Percentiles rank a stretch among this genome's conserved stretches.
Evolutionary conservation across 148 eudicot genomes (phyloP).

Genomic region (Nepenthes gracilis): DNA sequence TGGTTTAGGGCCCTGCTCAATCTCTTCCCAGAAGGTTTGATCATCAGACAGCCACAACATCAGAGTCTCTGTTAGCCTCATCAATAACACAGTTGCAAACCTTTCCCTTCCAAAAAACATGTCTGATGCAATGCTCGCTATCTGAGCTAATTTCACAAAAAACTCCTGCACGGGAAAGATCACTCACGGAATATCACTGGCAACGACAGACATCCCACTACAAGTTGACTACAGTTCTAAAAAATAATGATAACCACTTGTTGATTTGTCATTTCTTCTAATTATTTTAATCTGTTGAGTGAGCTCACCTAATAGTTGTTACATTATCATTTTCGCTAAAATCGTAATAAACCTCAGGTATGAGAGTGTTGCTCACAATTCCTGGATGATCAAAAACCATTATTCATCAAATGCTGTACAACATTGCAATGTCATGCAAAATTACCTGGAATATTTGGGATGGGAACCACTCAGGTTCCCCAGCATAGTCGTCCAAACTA

Average conservation of each 20-base stretch:
- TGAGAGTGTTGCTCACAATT: too few relatives aligned
- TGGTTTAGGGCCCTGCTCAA: conserved; percentile 59
- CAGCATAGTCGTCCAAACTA: conserved; percentile 44
- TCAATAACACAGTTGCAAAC: conserved; percentile 73
- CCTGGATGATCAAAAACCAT: too few relatives aligned
- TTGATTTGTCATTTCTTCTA: neutral
- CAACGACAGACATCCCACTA: neutral
- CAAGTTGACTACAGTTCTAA: neutral
- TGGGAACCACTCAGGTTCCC: conserved; percentile 93
- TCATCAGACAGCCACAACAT: conserved; percentile 90
- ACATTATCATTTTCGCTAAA: too few relatives aligned
- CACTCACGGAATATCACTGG: neutral
- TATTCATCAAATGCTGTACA: neutral
- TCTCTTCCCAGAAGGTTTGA: conserved; percentile 81
- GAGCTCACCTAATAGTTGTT: too few relatives aligned
- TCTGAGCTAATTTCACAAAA: conserved; percentile 44
- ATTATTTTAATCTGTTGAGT: too few relatives aligned
- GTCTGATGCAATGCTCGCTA: conserved; percentile 70
- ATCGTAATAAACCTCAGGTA: too few relatives aligned
- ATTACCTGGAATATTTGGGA: conserved; percentile 78
- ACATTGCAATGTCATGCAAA: neutral
- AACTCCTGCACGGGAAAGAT: conserved; percentile 41
- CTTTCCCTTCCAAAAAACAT: conserved; percentile 85
- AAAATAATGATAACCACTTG: neutral
- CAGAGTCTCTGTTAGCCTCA: conserved; percentile 88